Percentiles rank a stretch among this genome's conserved stretches.
Evolutionary conservation across 129 eudicot species (phyloP).

Genomic region (Chrysanthemum lavandulifolium): DNA sequence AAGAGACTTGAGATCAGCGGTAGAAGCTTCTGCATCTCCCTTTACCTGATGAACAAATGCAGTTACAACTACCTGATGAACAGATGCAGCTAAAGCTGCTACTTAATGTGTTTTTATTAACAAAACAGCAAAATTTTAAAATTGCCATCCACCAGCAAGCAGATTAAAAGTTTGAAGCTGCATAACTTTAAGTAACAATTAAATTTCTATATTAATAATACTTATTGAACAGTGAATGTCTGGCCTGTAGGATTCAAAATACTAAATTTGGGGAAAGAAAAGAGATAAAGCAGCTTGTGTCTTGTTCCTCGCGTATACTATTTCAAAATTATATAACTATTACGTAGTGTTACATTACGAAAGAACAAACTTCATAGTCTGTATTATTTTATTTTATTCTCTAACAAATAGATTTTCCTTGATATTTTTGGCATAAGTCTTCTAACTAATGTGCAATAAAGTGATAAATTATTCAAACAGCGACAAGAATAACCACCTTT

Average conservation of each 20-base stretch:
- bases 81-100: conserved; percentile 14
- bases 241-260: background rate
- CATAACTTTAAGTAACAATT: no score
- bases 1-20: conserved; percentile 58
- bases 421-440: no score
- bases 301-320: no score
- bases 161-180: background rate
- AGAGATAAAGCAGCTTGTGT: no score
- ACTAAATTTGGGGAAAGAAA: no score
- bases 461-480: background rate
- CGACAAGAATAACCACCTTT: conserved; percentile 45
- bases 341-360: no score
- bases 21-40: conserved; percentile 53
- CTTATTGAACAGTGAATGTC: conserved; percentile 2
- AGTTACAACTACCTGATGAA: conserved; percentile 43
- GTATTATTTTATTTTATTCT: no score
- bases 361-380: no score
- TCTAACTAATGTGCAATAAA: background rate
- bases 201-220: background rate
- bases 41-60: conserved; percentile 45
- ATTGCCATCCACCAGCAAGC: background rate
- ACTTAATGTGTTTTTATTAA: background rate
- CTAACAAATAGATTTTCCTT: no score
- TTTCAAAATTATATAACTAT: no score
- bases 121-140: background rate